These are phyloP conservation scores for Saturnispora saitoi DNA, from an alignment of 805 yeast species.

Conservation along the genomic window DNA sequence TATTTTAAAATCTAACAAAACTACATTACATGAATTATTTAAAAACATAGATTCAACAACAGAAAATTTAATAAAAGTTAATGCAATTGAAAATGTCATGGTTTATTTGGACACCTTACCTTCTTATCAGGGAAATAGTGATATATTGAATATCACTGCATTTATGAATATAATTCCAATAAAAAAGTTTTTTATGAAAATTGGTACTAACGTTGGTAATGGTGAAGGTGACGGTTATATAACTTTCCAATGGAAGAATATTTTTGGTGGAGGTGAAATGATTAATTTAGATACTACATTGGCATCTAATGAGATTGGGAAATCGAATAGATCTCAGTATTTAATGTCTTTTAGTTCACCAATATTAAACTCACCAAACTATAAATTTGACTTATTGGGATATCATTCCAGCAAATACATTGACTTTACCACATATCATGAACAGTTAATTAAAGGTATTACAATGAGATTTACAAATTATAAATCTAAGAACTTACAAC, in stretches of 20 bases:
- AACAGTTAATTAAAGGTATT: conserved; percentile 36
- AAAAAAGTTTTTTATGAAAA: conserved; percentile 69
- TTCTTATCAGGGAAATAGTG: conserved; percentile 12
- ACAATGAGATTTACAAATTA: conserved; percentile 34
- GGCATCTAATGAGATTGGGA: conserved; percentile 38
- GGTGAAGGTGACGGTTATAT: conserved; percentile 95
- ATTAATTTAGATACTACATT: conserved; percentile 38
- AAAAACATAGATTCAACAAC: conserved; percentile 35
- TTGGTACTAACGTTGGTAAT: conserved; percentile 94
- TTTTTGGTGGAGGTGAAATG: conserved; percentile 51
- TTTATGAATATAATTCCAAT: conserved; percentile 39
- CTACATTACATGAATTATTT: conserved; percentile 31
- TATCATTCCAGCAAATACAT: conserved; percentile 37
- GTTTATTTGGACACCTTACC: conserved; percentile 25
- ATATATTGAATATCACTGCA: conserved; percentile 21
- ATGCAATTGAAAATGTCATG: conserved; percentile 35
- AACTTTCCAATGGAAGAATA: conserved; percentile 54
- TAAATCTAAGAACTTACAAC: conserved; percentile 28
- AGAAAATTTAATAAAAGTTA: conserved; percentile 35
- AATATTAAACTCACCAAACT: conserved; percentile 32
- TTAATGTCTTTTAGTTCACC: conserved; percentile 41
- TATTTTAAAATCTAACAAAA: conserved; percentile 25
- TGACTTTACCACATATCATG: conserved; percentile 41
- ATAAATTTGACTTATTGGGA: conserved; percentile 31
- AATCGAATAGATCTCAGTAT: conserved; percentile 40